Evolutionary conservation across 2,329 filamentous ascomycete species (phyloP), one percentile per base, ranked within the genome.

Genomic region (Juglanconis oblonga): DNA sequence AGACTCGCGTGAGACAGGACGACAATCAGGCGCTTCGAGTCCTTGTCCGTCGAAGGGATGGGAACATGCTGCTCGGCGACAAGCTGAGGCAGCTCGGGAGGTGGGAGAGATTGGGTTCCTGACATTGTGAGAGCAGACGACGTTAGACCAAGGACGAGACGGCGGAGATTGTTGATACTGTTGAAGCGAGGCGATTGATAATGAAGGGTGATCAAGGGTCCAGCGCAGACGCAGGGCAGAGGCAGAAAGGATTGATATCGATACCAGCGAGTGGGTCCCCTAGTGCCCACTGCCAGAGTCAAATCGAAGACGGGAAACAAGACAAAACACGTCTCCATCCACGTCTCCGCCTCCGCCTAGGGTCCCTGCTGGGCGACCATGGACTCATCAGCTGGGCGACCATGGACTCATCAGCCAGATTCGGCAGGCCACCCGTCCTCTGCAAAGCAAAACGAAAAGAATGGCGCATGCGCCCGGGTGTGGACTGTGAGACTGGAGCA

Each of bases 1-100:
- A 99, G 86, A 70, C 93, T 97, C 64, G 95, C 95, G 82, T 98
- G 96, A 66, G 93, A 97, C 53, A 99, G 85, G 45, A 99, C 93
- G 57, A 99, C 95, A 66, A 99, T 97, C 67, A 99, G 81, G 60
- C 95, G 85, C 76, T 94, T 88, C 13, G 91, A 90, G 75, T 96
- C 90, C 77, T 97, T 97, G 77, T 99, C 95, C 68, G 84, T 89
- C 14, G 87, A 80, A 10, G 92, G 79, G 65, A 99, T 97, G 32
- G 94, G 88, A 11, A 87, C 83, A 71, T 95, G 89, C 74, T 98
- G 94, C 76, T 98, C 94, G 47, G 95, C 94, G 51, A 97, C 92
- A 55, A 99, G 86, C 72, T 94, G 90, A 7, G 95, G 95, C 24
- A 99, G 86, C 65, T 89, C 85, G 24, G 95, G 95, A 57, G 94